These are phyloP conservation scores for Allantophomopsis cytisporea DNA, from an alignment of 2,329 filamentous ascomycete genomes.

Conservation along the genomic window DNA sequence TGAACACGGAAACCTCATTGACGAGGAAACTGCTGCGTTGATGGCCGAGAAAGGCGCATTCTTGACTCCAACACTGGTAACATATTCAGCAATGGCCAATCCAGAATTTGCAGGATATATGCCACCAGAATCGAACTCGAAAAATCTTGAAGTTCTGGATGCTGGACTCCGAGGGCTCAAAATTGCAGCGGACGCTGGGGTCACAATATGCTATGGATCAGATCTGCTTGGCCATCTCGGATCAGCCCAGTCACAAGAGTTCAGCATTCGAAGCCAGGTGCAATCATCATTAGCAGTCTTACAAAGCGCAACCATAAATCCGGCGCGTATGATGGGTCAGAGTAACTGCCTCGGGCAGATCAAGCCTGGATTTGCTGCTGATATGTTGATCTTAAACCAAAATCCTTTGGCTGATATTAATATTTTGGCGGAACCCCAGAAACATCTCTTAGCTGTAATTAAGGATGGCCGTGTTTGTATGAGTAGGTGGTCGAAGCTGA, in stretches of 20 bases:
- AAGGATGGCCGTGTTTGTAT: conserved; percentile 36
- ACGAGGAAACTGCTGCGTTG: conserved; percentile 36
- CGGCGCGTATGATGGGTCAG: conserved; percentile 32
- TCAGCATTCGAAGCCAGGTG: conserved; percentile 27
- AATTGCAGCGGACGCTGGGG: conserved; percentile 34
- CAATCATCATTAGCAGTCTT: conserved; percentile 28
- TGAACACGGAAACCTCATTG: conserved; percentile 48
- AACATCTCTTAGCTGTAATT: conserved; percentile 33
- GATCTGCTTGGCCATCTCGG: conserved; percentile 37
- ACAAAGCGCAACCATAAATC: conserved; percentile 35
- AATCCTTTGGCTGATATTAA: conserved; percentile 41
- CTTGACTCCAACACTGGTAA: conserved; percentile 38
- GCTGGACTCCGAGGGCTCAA: conserved; percentile 30
- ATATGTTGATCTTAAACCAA: conserved; percentile 34
- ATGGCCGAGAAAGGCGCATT: conserved; percentile 34
- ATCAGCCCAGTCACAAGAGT: conserved; percentile 33
- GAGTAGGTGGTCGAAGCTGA: conserved; percentile 5
- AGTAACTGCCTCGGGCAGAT: conserved; percentile 34
- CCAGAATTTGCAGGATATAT: conserved; percentile 28
- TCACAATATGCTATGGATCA: conserved; percentile 40
- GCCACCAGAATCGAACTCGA: conserved; percentile 26
- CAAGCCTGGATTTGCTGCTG: conserved; percentile 34
- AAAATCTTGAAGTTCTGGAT: conserved; percentile 35
- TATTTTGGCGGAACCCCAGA: conserved; percentile 30
- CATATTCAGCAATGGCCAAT: conserved; percentile 33